Conservation (phyloP, 768 basidiomycete genomes). For the Leccinum disarticulatum region DNA sequence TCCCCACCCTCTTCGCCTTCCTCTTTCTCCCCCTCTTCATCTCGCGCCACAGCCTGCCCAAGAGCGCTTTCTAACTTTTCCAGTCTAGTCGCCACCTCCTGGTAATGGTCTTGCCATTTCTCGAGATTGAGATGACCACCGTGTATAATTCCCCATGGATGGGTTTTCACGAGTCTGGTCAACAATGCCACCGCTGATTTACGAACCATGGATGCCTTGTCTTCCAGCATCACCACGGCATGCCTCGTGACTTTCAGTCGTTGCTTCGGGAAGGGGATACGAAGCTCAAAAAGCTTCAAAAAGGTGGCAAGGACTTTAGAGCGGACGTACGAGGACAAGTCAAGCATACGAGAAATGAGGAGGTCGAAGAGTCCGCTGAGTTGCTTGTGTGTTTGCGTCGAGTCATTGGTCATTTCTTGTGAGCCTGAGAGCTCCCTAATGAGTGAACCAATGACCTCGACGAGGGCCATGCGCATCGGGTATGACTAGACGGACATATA, state of each 20-base stretch:
- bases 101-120: conserved; percentile 75
- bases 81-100: conserved; percentile 59
- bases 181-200: conserved; percentile 79
- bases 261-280: conserved; percentile 83
- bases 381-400: conserved; percentile 58
- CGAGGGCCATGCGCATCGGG: conserved; percentile 92
- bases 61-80: conserved; percentile 65
- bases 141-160: conserved; percentile 84
- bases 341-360: conserved; percentile 84
- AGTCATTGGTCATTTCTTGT: conserved; percentile 46
- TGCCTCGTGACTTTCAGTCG: conserved; percentile 71
- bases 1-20: conserved; percentile 38
- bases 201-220: conserved; percentile 88
- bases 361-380: conserved; percentile 79
- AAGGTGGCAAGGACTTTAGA: conserved; percentile 81
- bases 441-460: conserved; percentile 85
- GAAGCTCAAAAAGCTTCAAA: conserved; percentile 72
- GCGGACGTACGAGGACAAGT: conserved; percentile 88
- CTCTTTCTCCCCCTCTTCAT: conserved; percentile 34
- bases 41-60: conserved; percentile 60
- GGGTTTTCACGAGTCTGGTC: conserved; percentile 73
- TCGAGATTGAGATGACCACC: conserved; percentile 75
- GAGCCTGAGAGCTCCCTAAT: conserved; percentile 76
- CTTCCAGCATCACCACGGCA: conserved; percentile 80
- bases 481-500: conserved; percentile 62